Evolutionary conservation across 805 yeast species (phyloP), one percentile per base, ranked within the genome.

Genomic region (Myxozyma kluyveri): DNA sequence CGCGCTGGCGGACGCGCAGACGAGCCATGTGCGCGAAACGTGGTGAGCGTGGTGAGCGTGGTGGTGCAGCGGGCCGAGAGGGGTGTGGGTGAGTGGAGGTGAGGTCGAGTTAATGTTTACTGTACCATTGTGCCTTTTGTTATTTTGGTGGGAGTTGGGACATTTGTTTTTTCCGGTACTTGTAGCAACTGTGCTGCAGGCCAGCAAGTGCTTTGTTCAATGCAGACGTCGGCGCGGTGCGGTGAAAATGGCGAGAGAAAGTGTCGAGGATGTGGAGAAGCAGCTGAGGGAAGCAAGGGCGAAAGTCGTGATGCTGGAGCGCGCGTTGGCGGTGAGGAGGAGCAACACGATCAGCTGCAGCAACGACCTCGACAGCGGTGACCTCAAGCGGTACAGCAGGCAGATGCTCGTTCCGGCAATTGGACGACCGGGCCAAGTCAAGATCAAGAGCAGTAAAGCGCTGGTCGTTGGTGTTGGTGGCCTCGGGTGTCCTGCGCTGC

Each of bases 381-480:
- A 7, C 40, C 10, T 82, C 66, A 70, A 68, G 27, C 71, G 97
- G 33, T 93, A 93, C 68, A 98, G 99, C 2, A 77, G 99, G 48
- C 99, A 93, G 64, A 85, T 93, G 91, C 81, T 90, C 23, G 96
- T 93, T 1, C 93, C 95, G 2, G 85, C 80, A 52, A 73, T 89
- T 45, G 88, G 89, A 1, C 52, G 65, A 4, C 21, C 45, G 1
- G 75, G 74, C 39, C 99, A 93, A 66, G 46, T 76, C 5, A 72
- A 69, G 39, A 68, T 93, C 42, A 83, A 82, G 57, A 59, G 67
- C 0, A 52, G 91, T 1, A 78, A 73, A 46, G 78, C 90, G 0
- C 68, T 91, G 23, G 90, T 93, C 0, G 76, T 93, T 5, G 99
- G 99, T 1, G 97, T 97, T 0, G 99, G 99, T 9, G 99, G 99